Conservation (phyloP, 306 rosid genomes). For the Quercus variabilis region DNA sequence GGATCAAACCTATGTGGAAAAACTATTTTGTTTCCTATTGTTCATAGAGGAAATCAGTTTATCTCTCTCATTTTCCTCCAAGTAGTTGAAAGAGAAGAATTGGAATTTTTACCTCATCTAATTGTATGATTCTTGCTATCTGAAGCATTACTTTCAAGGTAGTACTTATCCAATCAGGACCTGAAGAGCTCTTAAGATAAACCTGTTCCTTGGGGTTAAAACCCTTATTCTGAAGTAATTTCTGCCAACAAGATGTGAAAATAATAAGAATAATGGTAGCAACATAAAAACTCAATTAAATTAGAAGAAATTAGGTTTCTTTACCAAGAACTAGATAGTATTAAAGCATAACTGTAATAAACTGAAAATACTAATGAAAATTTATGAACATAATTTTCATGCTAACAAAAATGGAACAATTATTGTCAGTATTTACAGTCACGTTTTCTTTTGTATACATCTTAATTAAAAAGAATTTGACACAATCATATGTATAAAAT, state of each 20-base stretch:
- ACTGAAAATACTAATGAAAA: no score
- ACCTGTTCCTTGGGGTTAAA: no score
- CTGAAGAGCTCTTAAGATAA: conserved; percentile 30
- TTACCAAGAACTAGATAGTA: no score
- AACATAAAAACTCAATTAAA: conserved; percentile 14
- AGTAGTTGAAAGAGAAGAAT: conserved; percentile 17
- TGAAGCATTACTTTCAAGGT: conserved; percentile 52
- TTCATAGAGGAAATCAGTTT: background rate
- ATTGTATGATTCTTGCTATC: conserved; percentile 60
- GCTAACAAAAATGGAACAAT: no score
- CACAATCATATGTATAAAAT: background rate
- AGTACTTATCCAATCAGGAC: conserved; percentile 30
- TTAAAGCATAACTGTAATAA: no score
- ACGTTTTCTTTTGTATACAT: conserved; percentile 9
- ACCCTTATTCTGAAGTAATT: no score
- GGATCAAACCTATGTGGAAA: background rate
- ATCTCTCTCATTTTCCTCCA: background rate
- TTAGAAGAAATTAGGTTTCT: background rate
- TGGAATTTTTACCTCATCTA: conserved; percentile 63
- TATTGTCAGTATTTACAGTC: background rate
- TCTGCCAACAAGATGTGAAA: conserved; percentile 38
- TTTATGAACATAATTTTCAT: no score
- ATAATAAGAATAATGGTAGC: conserved; percentile 3
- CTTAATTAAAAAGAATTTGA: conserved; percentile 8
- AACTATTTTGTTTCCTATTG: background rate